Base-by-base conservation (phyloP, 441 rosid genomes). In the Adansonia rubrostipa region DNA sequence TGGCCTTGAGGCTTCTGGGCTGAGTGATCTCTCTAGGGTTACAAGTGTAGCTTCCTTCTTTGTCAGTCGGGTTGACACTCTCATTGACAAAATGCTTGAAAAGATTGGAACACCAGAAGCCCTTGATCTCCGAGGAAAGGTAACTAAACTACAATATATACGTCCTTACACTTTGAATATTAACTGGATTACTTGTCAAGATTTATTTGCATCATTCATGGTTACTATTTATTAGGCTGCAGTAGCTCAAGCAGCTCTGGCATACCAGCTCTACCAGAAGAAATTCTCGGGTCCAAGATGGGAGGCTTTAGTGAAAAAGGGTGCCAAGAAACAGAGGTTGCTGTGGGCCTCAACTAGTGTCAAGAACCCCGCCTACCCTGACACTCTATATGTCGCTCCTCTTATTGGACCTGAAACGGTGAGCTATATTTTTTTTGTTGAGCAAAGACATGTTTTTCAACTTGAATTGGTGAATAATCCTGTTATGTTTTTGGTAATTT, bases 41-140 rank as follows among this genome's bases (percentile, higher is more conserved):
- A 96, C 98, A 3, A 94, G 99, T 80, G 99, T 94, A 79, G 98
- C 99, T 47, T 94, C 98, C 70, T 96, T 96, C 90, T 96, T 94
- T 77, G 98, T 96, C 74, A 96, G 99, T 87, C 87, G 99, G 51
- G 98, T 96, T 63, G 99, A 96, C 83, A 93, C 98, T 78, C 91
- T 94, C 45, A 80, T 94, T 83, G 99, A 96, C 91, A 94, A 96
- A 85, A 85, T 93, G 96, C 92, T 96, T 2, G 98, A 94, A 86
- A 86, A 92, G 81, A 90, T 91, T 73, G 98, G 98, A 82, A 93
- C 98, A 51, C 94, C 97, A 11, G 98, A 94, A 85, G 98, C 98
- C 22, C 92, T 94, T 80, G 93, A 96, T 74, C 94, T 96, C 67
- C 95, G 99, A 58, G 99, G 99, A 79, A 96, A 96, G 98, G 98